phyloP scores from a whole-genome alignment of 2,329 filamentous ascomycete species.

The Allantophomopsis cytisporea region DNA sequence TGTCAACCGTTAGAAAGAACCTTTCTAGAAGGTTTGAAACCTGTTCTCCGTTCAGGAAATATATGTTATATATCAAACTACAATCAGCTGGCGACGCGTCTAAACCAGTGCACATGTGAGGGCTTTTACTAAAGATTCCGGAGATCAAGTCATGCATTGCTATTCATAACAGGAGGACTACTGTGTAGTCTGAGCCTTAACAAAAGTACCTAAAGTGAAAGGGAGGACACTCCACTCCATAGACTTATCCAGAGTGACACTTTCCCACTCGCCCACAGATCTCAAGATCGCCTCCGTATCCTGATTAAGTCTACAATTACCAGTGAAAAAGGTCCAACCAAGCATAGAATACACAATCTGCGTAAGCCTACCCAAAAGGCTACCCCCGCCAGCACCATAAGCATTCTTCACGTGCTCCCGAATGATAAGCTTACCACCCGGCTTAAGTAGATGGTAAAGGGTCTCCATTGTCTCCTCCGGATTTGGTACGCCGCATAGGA shows the following conservation, averaged over 20 bases:
- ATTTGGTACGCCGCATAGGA: neutral
- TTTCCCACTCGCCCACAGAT: slow-evolving; percentile 1
- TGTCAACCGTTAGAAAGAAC: too few species aligned
- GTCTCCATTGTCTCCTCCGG: neutral
- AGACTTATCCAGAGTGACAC: neutral
- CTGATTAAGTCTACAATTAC: neutral
- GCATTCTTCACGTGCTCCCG: neutral
- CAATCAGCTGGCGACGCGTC: too few species aligned
- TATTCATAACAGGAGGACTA: too few species aligned
- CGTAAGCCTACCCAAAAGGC: neutral
- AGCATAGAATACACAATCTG: neutral
- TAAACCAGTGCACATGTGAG: too few species aligned
- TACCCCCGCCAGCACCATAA: neutral
- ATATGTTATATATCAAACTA: too few species aligned
- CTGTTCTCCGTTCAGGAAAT: too few species aligned
- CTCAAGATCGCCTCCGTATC: neutral
- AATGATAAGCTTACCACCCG: neutral
- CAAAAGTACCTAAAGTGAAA: neutral
- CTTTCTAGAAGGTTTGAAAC: too few species aligned
- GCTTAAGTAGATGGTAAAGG: neutral
- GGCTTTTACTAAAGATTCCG: too few species aligned
- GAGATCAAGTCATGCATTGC: too few species aligned
- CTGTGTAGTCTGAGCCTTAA: neutral
- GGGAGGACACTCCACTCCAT: neutral
- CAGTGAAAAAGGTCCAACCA: neutral